Conservation (phyloP, 2,329 filamentous ascomycete genomes). For the Neurospora crassa region DNA sequence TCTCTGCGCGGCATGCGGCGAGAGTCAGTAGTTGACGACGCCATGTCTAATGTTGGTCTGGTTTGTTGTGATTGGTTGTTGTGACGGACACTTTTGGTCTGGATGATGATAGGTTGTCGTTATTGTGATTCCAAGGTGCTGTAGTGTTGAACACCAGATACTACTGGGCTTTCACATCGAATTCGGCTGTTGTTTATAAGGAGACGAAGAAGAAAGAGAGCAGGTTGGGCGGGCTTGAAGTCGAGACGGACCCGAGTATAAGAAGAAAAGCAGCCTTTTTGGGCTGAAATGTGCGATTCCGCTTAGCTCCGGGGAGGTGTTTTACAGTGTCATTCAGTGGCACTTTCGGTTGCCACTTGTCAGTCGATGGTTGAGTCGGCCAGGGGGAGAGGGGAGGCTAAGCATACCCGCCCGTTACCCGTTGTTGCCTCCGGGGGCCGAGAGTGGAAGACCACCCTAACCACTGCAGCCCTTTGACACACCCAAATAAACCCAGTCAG, state of each 20-base stretch:
- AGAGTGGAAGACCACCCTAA: not conserved
- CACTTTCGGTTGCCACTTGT: conserved; percentile 25
- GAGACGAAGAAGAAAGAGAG: conserved; percentile 2
- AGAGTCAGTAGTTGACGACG: conserved; percentile 26
- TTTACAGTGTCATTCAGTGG: conserved; percentile 17
- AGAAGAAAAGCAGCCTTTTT: conserved; percentile 15
- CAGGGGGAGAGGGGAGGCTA: conserved; percentile 15
- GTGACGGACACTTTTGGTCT: conserved; percentile 5
- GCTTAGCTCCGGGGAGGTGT: conserved; percentile 12
- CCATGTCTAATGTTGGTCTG: conserved; percentile 20
- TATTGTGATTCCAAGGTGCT: not conserved
- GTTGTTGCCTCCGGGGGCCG: conserved; percentile 2
- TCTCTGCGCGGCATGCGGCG: conserved; percentile 28
- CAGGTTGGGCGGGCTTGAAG: not conserved
- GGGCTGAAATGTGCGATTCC: conserved; percentile 20
- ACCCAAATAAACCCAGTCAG: conserved; percentile 1
- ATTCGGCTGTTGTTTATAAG: conserved; percentile 1
- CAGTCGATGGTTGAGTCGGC: conserved; percentile 22
- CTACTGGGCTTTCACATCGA: conserved; percentile 3
- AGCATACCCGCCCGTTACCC: conserved; percentile 17
- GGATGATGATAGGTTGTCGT: conserved; percentile 3
- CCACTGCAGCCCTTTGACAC: not conserved
- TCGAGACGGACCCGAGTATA: not conserved
- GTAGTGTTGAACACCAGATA: not conserved
- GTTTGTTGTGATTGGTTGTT: not conserved